phyloP scores from a whole-genome alignment of 331 rosid species.

The Malus hybrid region DNA sequence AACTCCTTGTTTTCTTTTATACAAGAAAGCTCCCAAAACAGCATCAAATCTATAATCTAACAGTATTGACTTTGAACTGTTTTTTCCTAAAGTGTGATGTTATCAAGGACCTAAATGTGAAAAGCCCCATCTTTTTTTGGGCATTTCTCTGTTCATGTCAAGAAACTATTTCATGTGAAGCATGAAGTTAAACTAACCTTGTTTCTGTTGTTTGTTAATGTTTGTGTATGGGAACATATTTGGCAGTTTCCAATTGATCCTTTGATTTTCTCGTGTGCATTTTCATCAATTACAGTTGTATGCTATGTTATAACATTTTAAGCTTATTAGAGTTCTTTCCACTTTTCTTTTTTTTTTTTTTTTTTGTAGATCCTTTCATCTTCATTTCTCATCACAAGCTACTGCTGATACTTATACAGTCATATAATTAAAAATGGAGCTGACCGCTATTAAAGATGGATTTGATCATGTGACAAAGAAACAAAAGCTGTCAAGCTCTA shows the following conservation, averaged over 20 bases:
- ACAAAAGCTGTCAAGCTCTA: conserved; percentile 75
- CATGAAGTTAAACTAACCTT: not conserved
- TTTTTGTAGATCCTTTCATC: conserved; percentile 5
- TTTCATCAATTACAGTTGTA: not conserved
- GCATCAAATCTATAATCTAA: too few relatives aligned
- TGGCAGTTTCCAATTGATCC: not conserved
- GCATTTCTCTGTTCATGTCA: not conserved
- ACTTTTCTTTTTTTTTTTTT: too few relatives aligned
- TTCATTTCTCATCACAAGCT: not conserved
- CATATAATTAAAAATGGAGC: conserved; percentile 46
- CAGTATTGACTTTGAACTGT: not conserved
- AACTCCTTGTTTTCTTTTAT: too few relatives aligned
- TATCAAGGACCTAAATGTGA: not conserved
- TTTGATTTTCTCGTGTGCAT: not conserved
- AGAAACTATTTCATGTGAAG: not conserved
- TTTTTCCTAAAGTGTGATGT: not conserved
- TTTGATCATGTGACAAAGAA: conserved; percentile 85
- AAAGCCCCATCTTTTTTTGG: not conserved
- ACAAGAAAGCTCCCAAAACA: too few relatives aligned
- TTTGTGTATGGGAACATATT: not conserved
- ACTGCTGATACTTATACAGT: not conserved
- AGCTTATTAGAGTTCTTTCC: not conserved
- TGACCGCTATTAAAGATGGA: conserved; percentile 69
- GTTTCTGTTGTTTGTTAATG: not conserved
- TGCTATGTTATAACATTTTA: not conserved